A percentile compares a stretch with the other conserved stretches of the same genome.
Conservation (phyloP, 2,329 filamentous ascomycete genomes). For the Fusarium oxysporum region DNA sequence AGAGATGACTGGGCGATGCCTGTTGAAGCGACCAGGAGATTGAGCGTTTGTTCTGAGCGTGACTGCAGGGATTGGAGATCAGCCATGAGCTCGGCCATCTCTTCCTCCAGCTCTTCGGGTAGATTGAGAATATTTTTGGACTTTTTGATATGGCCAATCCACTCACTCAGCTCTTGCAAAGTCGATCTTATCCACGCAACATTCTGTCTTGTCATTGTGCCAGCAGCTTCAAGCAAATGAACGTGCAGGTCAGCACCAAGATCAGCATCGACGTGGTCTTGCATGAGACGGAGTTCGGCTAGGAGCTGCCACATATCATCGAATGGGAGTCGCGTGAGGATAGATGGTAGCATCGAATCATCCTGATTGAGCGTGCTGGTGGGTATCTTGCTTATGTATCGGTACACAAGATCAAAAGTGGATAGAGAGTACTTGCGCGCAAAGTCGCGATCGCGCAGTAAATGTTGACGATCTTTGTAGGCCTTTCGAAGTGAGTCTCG, state of each 20-base stretch:
- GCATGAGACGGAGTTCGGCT: constrained; percentile 41
- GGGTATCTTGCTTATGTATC: constrained; percentile 33
- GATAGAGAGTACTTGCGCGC: constrained; percentile 44
- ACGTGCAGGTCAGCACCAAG: constrained; percentile 37
- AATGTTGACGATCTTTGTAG: constrained; percentile 30
- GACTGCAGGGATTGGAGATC: background rate
- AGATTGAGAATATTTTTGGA: background rate
- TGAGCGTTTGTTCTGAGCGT: constrained; percentile 16
- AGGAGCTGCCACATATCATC: constrained; percentile 47
- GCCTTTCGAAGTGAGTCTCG: background rate
- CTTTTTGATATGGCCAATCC: background rate
- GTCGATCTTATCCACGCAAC: constrained; percentile 13
- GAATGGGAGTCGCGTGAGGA: constrained; percentile 35
- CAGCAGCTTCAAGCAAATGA: constrained; percentile 42
- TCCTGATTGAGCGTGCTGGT: constrained; percentile 16
- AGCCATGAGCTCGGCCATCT: background rate
- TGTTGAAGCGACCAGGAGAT: constrained; percentile 14
- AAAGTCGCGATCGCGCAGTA: constrained; percentile 42
- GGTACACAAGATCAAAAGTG: constrained; percentile 39
- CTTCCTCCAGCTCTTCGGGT: background rate
- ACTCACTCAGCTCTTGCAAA: constrained; percentile 12
- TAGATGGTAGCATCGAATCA: constrained; percentile 12
- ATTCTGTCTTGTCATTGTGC: constrained; percentile 35
- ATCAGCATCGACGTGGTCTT: constrained; percentile 43
- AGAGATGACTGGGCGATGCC: constrained; percentile 8